Conservation (phyloP, 108 stramenopile species). For the Aurantiochytrium sp. region DNA sequence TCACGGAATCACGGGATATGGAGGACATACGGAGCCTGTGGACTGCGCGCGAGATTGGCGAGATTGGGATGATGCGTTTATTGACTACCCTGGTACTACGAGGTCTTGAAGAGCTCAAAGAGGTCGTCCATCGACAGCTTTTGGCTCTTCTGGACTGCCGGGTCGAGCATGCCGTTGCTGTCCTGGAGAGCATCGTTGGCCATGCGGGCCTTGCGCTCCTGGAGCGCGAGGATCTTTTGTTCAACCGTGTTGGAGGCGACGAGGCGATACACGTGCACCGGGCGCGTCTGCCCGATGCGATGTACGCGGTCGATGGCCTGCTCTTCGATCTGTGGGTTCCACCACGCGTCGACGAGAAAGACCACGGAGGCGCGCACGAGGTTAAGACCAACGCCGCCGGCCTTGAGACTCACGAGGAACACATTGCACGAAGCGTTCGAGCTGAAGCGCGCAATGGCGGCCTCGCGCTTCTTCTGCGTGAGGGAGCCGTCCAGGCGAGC, state of each 20-base stretch:
- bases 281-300: conserved; percentile 86
- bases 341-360: conserved; percentile 49
- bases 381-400: conserved; percentile 52
- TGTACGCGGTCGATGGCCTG: conserved; percentile 97
- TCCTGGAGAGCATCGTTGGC: conserved; percentile 86
- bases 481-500: conserved; percentile 29
- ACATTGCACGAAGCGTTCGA: conserved; percentile 27
- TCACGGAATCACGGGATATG: too few species aligned
- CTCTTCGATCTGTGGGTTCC: conserved; percentile 58
- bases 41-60: too few species aligned
- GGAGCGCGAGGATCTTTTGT: conserved; percentile 89
- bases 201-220: conserved; percentile 89
- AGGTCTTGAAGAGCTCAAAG: not conserved
- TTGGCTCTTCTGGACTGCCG: not conserved
- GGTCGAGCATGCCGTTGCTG: not conserved
- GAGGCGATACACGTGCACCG: conserved; percentile 88
- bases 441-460: conserved; percentile 40
- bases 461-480: conserved; percentile 33
- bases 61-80: too few species aligned
- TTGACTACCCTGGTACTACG: too few species aligned
- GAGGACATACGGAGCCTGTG: too few species aligned
- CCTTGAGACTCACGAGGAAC: conserved; percentile 33
- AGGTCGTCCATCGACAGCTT: conserved; percentile 35
- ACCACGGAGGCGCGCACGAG: conserved; percentile 42
- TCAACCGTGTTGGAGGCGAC: conserved; percentile 93